Percentiles rank a stretch among this genome's conserved stretches.
phyloP scores from a whole-genome alignment of 2,329 filamentous ascomycete species.

The Aureobasidium melanogenum region DNA sequence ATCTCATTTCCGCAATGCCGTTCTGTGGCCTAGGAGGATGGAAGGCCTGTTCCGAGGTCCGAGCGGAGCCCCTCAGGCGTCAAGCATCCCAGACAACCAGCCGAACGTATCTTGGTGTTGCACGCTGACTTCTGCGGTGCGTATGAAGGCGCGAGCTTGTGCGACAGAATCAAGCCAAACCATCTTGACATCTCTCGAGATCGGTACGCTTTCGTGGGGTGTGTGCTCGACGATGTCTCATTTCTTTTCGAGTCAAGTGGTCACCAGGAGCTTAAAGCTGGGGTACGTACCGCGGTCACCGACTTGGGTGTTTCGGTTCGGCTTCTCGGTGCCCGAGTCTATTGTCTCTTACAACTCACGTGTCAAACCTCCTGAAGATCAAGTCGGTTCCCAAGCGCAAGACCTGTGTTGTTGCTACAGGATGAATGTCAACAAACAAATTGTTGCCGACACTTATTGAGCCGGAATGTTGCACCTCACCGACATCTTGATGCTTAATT shows the following conservation, averaged over 20 bases:
- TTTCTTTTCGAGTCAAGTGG: background rate
- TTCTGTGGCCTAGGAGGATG: background rate
- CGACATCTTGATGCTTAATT: background rate
- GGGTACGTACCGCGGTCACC: background rate
- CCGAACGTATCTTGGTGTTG: background rate
- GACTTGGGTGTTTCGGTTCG: background rate
- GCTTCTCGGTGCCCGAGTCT: background rate
- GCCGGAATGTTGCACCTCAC: background rate
- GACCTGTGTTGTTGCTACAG: background rate
- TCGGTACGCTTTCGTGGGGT: background rate
- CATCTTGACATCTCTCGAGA: background rate
- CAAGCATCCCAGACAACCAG: background rate
- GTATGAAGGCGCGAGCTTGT: background rate
- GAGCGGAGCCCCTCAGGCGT: background rate
- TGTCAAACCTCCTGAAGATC: background rate
- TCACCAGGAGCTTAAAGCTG: background rate
- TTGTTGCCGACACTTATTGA: background rate
- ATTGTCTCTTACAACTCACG: background rate
- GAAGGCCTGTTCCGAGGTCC: background rate
- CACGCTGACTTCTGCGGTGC: background rate
- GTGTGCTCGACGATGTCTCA: background rate
- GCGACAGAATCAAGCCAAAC: background rate
- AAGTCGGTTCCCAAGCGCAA: background rate
- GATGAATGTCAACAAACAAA: constrained; percentile 1
- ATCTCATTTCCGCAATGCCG: background rate